A percentile compares a stretch with the other conserved stretches of the same genome.
phyloP scores from a whole-genome alignment of 306 rosid genomes.

The Quercus cerris region DNA sequence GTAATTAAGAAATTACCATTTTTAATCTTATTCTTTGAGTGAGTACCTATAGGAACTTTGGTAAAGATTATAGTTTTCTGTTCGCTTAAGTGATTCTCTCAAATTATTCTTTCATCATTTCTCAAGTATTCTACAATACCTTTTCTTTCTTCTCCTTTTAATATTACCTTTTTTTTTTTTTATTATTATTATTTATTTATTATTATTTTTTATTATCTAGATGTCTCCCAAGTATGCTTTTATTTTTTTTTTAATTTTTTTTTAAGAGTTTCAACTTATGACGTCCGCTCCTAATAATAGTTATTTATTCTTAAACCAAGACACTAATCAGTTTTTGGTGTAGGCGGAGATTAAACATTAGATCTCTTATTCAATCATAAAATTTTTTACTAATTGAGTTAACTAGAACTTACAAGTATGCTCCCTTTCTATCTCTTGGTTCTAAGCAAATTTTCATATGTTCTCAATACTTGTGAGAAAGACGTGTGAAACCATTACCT shows the following conservation, averaged over 20 bases:
- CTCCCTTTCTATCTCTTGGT: background rate
- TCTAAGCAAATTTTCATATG: background rate
- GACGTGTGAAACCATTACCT: background rate
- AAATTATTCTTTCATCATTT: background rate
- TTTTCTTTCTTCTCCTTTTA: background rate
- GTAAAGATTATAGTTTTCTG: background rate
- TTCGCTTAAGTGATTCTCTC: background rate
- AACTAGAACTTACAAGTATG: background rate
- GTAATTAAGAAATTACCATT: too few relatives aligned
- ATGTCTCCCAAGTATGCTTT: too few relatives aligned
- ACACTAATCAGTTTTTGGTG: fast-evolving
- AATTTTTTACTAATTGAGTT: too few relatives aligned
- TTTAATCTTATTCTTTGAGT: background rate
- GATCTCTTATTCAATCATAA: too few relatives aligned
- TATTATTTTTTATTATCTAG: too few relatives aligned
- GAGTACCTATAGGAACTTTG: background rate
- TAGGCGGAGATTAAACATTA: fast-evolving
- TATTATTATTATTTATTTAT: too few relatives aligned
- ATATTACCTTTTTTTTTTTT: too few relatives aligned
- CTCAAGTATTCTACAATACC: background rate
- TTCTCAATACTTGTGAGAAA: background rate
- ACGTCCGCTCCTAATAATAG: too few relatives aligned
- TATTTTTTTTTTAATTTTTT: too few relatives aligned
- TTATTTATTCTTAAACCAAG: too few relatives aligned
- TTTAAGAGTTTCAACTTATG: too few relatives aligned